Percentiles rank a stretch among this genome's conserved stretches.
These are phyloP conservation scores for Barnettozyma vustinii DNA, from an alignment of 805 yeast genomes.

Conservation along the genomic window DNA sequence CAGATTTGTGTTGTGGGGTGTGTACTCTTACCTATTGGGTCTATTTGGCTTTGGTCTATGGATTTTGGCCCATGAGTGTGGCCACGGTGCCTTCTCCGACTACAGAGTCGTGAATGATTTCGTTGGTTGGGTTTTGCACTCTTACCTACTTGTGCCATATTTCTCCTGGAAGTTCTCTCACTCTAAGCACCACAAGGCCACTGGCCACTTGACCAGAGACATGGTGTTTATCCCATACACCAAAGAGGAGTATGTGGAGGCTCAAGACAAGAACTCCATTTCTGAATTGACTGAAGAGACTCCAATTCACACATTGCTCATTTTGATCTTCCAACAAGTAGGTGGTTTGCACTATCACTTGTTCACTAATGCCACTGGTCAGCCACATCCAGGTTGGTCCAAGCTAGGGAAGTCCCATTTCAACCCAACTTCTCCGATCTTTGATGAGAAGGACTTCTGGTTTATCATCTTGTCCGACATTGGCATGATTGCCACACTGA, in stretches of 20 bases:
- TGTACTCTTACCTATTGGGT: conserved; percentile 37
- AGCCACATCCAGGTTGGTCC: conserved; percentile 39
- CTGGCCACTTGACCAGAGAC: conserved; percentile 55
- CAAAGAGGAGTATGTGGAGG: conserved; percentile 38
- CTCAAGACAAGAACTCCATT: conserved; percentile 29
- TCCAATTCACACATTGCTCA: conserved; percentile 41
- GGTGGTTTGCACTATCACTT: conserved; percentile 51
- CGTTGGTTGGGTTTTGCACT: conserved; percentile 58
- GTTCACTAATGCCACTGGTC: conserved; percentile 53
- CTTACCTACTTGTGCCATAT: conserved; percentile 52
- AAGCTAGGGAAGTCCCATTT: conserved; percentile 43
- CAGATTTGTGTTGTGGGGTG: conserved; percentile 39
- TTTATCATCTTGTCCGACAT: conserved; percentile 49
- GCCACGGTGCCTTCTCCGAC: conserved; percentile 58
- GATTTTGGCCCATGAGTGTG: conserved; percentile 63
- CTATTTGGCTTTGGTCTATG: conserved; percentile 53
- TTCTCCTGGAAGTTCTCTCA: conserved; percentile 60
- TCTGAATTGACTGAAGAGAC: conserved; percentile 49
- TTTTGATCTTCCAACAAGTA: conserved; percentile 46
- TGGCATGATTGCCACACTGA: conserved; percentile 42
- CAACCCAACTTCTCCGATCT: conserved; percentile 49
- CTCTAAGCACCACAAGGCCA: conserved; percentile 58
- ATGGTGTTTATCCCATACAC: conserved; percentile 56
- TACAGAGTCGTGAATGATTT: conserved; percentile 46
- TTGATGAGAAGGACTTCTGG: conserved; percentile 51